Percentiles rank a stretch among this genome's conserved stretches.
phyloP scores from a whole-genome alignment of 805 yeast genomes.

The Debaryomyces castellii region DNA sequence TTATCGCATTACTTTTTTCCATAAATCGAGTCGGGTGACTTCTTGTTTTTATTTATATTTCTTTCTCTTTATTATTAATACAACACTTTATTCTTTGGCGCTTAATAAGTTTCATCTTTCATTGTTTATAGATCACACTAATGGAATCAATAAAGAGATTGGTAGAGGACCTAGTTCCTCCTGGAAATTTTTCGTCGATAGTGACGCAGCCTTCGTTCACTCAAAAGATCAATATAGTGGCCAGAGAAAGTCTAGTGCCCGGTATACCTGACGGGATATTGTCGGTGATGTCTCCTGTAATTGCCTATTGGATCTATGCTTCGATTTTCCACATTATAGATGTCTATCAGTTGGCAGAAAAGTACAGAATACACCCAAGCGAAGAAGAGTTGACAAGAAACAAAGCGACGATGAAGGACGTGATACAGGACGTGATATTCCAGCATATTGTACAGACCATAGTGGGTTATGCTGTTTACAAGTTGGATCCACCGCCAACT shows the following conservation, averaged over 20 bases:
- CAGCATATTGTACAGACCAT: slow-evolving; percentile 84
- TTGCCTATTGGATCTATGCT: slow-evolving; percentile 82
- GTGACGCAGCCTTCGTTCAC: slow-evolving; percentile 10
- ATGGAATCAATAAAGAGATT: slow-evolving; percentile 1
- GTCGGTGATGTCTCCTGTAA: slow-evolving; percentile 72
- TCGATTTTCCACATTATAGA: slow-evolving; percentile 75
- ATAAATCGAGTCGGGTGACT: not conserved
- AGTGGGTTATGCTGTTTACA: slow-evolving; percentile 58
- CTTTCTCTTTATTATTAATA: not conserved
- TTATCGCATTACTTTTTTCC: slow-evolving; percentile 1
- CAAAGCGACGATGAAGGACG: slow-evolving; percentile 68
- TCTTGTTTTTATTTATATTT: not conserved
- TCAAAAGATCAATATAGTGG: slow-evolving; percentile 13
- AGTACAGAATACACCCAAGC: slow-evolving; percentile 87
- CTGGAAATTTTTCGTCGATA: slow-evolving; percentile 14
- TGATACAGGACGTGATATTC: slow-evolving; percentile 73
- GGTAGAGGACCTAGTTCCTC: slow-evolving; percentile 5
- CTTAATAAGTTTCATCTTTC: too few relatives aligned
- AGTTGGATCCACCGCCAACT: slow-evolving; percentile 54
- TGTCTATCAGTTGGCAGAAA: slow-evolving; percentile 69
- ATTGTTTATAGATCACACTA: not conserved
- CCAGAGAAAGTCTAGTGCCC: slow-evolving; percentile 46
- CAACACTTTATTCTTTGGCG: too few relatives aligned
- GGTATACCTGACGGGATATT: slow-evolving; percentile 72
- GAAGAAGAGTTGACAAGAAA: slow-evolving; percentile 79